phyloP scores from a whole-genome alignment of 495 filamentous ascomycete species.

The Penicillium angulare region DNA sequence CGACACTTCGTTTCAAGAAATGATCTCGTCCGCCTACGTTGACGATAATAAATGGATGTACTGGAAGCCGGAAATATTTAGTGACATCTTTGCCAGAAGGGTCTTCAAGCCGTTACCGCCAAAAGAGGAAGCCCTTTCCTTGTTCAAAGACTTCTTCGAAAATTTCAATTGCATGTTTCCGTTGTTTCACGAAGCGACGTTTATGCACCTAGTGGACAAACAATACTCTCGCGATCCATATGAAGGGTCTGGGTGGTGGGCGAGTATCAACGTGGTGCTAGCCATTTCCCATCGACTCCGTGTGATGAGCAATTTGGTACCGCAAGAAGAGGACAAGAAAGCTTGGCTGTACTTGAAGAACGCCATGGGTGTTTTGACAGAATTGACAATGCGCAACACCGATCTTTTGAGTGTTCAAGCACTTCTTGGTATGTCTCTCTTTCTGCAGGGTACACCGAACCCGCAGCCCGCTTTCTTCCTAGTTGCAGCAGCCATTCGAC shows the following conservation, averaged over 20 bases:
- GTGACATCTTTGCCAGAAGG: conserved; percentile 85
- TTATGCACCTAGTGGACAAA: conserved; percentile 91
- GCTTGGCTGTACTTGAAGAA: conserved; percentile 97
- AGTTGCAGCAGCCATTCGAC: conserved; percentile 86
- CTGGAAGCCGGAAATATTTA: conserved; percentile 95
- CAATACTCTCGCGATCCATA: conserved; percentile 94
- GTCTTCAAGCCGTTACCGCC: conserved; percentile 79
- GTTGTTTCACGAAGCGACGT: conserved; percentile 94
- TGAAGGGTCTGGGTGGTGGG: conserved; percentile 97
- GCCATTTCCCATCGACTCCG: conserved; percentile 89
- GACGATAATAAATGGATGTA: conserved; percentile 93
- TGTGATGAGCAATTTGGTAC: conserved; percentile 92
- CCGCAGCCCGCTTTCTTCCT: conserved; percentile 94
- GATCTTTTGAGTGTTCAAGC: conserved; percentile 97
- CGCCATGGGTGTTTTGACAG: conserved; percentile 86
- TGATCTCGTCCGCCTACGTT: conserved; percentile 80
- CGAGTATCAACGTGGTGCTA: conserved; percentile 88
- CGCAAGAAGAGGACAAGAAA: conserved; percentile 87
- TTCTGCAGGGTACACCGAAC: conserved; percentile 95
- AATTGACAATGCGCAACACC: conserved; percentile 92
- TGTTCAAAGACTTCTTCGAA: conserved; percentile 91
- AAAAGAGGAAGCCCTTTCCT: conserved; percentile 74
- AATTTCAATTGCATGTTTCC: conserved; percentile 99
- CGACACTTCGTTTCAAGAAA: conserved; percentile 89
- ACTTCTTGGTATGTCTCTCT: conserved; percentile 90